Conservation (phyloP, 1,284 basidiomycete species). For the Heterobasidion irregulare region DNA sequence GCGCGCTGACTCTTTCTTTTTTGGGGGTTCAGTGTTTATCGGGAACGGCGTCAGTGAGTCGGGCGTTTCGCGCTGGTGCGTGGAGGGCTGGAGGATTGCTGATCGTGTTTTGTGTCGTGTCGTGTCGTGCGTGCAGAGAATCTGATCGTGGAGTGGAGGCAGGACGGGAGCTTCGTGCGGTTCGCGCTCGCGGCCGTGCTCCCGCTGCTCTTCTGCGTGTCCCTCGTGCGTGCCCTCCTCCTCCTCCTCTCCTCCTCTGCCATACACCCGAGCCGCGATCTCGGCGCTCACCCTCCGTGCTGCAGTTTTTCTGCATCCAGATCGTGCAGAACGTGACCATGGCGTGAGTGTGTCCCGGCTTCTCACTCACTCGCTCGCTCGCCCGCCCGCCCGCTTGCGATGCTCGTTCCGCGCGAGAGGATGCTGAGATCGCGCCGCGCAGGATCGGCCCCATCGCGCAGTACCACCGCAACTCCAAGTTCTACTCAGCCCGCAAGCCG, state of each 20-base stretch:
- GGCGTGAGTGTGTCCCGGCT: conserved; percentile 13
- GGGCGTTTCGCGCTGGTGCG: too few species aligned
- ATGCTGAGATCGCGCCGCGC: not conserved
- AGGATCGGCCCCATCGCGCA: conserved; percentile 39
- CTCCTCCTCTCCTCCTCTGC: too few species aligned
- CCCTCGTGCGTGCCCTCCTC: conserved; percentile 19
- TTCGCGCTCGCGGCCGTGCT: conserved; percentile 33
- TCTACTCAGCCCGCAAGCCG: conserved; percentile 36
- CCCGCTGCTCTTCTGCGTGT: conserved; percentile 36
- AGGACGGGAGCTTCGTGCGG: conserved; percentile 35
- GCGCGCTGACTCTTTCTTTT: not conserved
- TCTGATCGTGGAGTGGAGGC: conserved; percentile 33
- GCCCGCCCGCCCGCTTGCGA: too few species aligned
- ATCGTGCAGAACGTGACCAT: conserved; percentile 31
- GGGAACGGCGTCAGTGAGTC: conserved; percentile 25
- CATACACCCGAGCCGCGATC: too few species aligned
- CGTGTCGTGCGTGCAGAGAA: conserved; percentile 16
- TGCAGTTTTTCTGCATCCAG: conserved; percentile 27
- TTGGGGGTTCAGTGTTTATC: conserved; percentile 23
- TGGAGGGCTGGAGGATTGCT: not conserved
- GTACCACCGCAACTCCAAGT: conserved; percentile 37
- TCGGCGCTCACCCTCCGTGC: too few species aligned
- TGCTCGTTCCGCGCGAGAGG: not conserved
- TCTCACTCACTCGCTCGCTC: not conserved
- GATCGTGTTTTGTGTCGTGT: not conserved